Evolutionary conservation across 2,329 filamentous ascomycete species (phyloP), one percentile per base, ranked within the genome.

Genomic region (Curvularia lunata): DNA sequence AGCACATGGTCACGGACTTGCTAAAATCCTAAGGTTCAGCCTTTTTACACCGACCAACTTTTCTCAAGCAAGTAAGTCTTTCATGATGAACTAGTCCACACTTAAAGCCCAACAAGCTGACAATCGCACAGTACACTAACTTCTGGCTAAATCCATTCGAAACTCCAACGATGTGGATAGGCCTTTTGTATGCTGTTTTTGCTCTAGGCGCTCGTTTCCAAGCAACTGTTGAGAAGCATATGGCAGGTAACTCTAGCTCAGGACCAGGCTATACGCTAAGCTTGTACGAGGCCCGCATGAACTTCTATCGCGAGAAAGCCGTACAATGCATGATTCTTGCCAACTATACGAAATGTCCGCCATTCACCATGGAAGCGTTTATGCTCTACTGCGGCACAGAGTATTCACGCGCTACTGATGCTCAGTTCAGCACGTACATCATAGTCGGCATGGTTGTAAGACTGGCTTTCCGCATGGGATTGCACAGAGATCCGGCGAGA

Each of bases 141-240:
- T 82, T 82, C 59, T 83, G 80, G 80, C 52, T 58, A n/a, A 68
- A 75, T 37, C 78, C 76, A 1, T 72, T 69, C 9, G 64, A 64
- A 18, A 71, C 72, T 2, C 68, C 79, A 0, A 72, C 78, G 8
- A 76, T 78, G 62, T 82, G 80, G 80, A 59, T 82, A 18, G 79
- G 79, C 3, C 67, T 80, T 1, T 58, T 82, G 7, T 82, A 81
- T 61, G 69, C 71, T 43, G 73, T 78, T 49, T 70, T 81, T n/a
- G 58, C 67, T 27, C 54, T 72, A 1, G 68, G 69, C 1, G 65
- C 63, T 27, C 67, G 69, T 13, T 71, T 73, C 30, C 66, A 70
- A 25, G 56, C 61, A n/a, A 55, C 59, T 16, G 37, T 68, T 19
- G 65, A 63, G 16, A 47, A 52, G 4, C 58, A 62, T 12, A 54